Evolutionary conservation across 2,329 filamentous ascomycete genomes (phyloP), one percentile per base, ranked within the genome.

Genomic region (Trichophyton mentagrophytes): DNA sequence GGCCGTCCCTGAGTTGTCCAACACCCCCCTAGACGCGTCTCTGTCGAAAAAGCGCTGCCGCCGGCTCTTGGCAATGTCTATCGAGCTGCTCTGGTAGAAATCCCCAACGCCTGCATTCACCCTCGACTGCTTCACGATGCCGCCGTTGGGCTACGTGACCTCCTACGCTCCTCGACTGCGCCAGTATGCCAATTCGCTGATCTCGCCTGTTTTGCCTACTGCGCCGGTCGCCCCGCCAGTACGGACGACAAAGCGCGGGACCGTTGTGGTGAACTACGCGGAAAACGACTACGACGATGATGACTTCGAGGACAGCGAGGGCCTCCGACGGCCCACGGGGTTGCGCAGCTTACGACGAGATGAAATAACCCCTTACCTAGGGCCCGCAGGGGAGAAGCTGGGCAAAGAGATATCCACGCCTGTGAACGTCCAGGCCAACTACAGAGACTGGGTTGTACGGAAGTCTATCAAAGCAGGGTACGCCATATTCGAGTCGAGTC

Each of bases 221-320:
- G 85, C 84, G 64, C 81, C 85, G 66, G 79, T 79, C 61, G 85
- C 84, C 25, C 83, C 86, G 44, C 77, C 82, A 62, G 82, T 89
- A 67, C 85, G 92, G 71, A 95, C 89, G n/a, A 97, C 93, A 7
- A 97, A 99, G 78, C 87, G 93, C 74, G 93, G 93, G 61, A 97
- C 93, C 1, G 93, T 89, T 38, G 89, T 92, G 65, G 93, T 97
- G 76, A 99, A 96, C 77, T 99, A 99, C 71, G 92, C 93, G 25
- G 93, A 99, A 72, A 92, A 97, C 72, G 91, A 91, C 55, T 95
- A 87, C 70, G 92, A 96, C 66, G 90, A 86, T 64, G 78, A 79
- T 44, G 78, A 92, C 69, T 80, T 79, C 65, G 78, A 79, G 42
- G 78, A 79, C 42, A 78, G 89, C 65, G 85, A 92, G 64, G 86